A percentile compares a stretch with the other conserved stretches of the same genome.
Conservation (phyloP, 202 grass and related monocot species). For the Musa balbisiana region DNA sequence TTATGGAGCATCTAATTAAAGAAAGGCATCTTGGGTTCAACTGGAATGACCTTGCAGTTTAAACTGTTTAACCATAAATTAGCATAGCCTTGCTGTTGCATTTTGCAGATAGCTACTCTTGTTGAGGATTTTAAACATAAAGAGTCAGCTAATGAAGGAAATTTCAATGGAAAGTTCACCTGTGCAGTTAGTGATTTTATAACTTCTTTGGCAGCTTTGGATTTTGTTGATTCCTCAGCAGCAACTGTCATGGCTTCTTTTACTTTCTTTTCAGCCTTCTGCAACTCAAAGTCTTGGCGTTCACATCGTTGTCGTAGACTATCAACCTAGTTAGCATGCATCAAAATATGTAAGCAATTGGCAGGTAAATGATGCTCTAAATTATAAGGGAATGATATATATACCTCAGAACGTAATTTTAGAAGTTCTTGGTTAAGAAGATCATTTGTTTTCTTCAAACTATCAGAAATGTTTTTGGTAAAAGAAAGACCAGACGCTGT, state of each 20-base stretch:
- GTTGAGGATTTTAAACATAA: neutral
- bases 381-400: neutral
- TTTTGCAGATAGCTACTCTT: neutral
- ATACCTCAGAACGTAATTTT: conserved; percentile 76
- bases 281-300: conserved; percentile 48
- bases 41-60: too few relatives aligned
- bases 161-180: conserved; percentile 28
- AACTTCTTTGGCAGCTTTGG: conserved; percentile 76
- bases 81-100: neutral
- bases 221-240: conserved; percentile 70
- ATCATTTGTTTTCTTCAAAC: conserved; percentile 65
- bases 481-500: conserved; percentile 27
- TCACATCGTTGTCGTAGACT: conserved; percentile 47
- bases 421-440: conserved; percentile 83
- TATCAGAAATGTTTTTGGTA: conserved; percentile 51
- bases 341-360: conserved; percentile 3
- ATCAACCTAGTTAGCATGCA: conserved; percentile 43
- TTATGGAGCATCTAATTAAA: too few relatives aligned
- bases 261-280: conserved; percentile 69
- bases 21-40: too few relatives aligned
- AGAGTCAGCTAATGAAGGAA: neutral
- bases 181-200: conserved; percentile 91
- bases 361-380: neutral
- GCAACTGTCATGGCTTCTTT: conserved; percentile 55
- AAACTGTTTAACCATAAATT: neutral